Conservation (phyloP, 1,284 basidiomycete species). For the Cryptococcus wingfieldii region DNA sequence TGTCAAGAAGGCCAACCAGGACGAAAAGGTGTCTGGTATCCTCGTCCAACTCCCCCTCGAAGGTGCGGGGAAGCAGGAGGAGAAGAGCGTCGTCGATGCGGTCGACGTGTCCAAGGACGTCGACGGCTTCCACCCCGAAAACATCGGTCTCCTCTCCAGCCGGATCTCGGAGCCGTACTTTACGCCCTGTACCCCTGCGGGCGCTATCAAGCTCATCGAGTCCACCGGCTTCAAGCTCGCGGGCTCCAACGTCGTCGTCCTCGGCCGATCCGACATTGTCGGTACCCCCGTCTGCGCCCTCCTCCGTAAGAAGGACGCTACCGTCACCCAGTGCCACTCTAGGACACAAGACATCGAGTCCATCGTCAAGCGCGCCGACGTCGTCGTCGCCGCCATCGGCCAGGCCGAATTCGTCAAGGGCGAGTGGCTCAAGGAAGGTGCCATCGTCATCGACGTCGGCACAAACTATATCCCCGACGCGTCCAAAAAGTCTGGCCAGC, state of each 20-base stretch:
- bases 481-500: slow-evolving; percentile 90
- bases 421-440: slow-evolving; percentile 92
- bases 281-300: slow-evolving; percentile 91
- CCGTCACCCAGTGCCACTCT: slow-evolving; percentile 97
- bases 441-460: slow-evolving; percentile 92
- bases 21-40: slow-evolving; percentile 79
- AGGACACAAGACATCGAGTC: slow-evolving; percentile 73
- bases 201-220: slow-evolving; percentile 85
- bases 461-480: slow-evolving; percentile 92
- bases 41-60: slow-evolving; percentile 95
- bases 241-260: slow-evolving; percentile 81
- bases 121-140: slow-evolving; percentile 98
- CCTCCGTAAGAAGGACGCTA: slow-evolving; percentile 85
- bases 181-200: slow-evolving; percentile 92
- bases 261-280: slow-evolving; percentile 97
- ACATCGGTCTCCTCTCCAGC: slow-evolving; percentile 92
- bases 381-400: slow-evolving; percentile 91
- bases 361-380: slow-evolving; percentile 81
- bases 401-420: slow-evolving; percentile 86
- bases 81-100: slow-evolving; percentile 89
- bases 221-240: slow-evolving; percentile 69
- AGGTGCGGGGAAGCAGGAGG: slow-evolving; percentile 76
- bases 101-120: slow-evolving; percentile 93
- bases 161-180: slow-evolving; percentile 88
- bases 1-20: slow-evolving; percentile 78